Evolutionary conservation across 345 rosid genomes (phyloP).

Genomic region (Lepidium africanum): DNA sequence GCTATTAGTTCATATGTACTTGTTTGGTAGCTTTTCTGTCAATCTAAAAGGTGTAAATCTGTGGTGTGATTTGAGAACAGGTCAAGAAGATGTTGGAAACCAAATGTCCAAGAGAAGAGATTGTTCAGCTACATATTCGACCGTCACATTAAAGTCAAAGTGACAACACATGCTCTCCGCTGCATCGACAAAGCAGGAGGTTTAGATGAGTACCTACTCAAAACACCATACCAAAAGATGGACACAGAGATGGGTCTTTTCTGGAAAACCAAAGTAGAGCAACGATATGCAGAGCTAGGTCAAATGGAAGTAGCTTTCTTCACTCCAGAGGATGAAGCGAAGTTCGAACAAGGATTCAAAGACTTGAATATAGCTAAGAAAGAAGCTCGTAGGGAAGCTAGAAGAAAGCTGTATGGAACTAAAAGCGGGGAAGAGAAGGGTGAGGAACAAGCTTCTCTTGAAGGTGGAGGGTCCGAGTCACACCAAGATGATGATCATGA

Average conservation of each 20-base stretch:
- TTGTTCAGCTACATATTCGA: constrained; percentile 87
- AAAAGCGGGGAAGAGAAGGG: constrained; percentile 27
- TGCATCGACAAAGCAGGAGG: constrained; percentile 99
- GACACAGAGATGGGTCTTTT: constrained; percentile 82
- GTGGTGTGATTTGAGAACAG: constrained; percentile 31
- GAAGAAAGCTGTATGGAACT: constrained; percentile 44
- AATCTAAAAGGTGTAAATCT: neutral
- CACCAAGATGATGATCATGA: constrained; percentile 31
- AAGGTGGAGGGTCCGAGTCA: constrained; percentile 25
- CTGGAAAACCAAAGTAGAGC: constrained; percentile 93
- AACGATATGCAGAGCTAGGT: constrained; percentile 78
- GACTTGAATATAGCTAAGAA: constrained; percentile 61
- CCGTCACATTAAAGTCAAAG: constrained; percentile 85
- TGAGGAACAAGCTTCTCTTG: constrained; percentile 22
- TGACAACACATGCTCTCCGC: constrained; percentile 86
- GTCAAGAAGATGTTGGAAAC: constrained; percentile 82
- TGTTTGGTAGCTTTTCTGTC: neutral
- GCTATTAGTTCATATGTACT: neutral
- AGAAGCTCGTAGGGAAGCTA: constrained; percentile 55
- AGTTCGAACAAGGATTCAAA: constrained; percentile 69
- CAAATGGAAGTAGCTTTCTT: constrained; percentile 71
- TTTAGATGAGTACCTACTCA: constrained; percentile 88
- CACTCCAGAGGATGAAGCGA: constrained; percentile 62
- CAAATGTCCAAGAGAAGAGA: constrained; percentile 87
- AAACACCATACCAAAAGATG: constrained; percentile 94